phyloP scores from a whole-genome alignment of 2,329 filamentous ascomycete species.

The Colletotrichum sp. region DNA sequence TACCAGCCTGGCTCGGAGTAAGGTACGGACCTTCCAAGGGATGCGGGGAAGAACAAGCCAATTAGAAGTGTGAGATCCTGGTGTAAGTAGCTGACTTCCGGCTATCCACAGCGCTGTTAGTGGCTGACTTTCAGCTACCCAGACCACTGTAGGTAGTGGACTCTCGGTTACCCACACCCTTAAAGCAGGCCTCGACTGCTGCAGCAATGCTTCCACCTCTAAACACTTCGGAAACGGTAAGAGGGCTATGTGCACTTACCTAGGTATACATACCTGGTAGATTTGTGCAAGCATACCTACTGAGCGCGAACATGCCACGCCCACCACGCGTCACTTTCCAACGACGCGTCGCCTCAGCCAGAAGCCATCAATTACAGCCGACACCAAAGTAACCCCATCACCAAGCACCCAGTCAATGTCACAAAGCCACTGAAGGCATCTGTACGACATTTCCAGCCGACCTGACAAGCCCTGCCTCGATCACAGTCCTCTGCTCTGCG shows the following conservation, averaged over 20 bases:
- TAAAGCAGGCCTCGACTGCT: neutral
- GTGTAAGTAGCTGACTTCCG: neutral
- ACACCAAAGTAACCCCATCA: no score
- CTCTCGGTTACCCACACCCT: neutral
- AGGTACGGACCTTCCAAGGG: neutral
- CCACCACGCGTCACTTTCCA: neutral
- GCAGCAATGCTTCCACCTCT: neutral
- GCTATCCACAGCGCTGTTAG: no score
- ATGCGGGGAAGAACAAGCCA: neutral
- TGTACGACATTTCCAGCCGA: no score
- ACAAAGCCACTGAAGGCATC: no score
- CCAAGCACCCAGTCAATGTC: no score
- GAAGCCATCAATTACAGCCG: neutral
- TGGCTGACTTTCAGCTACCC: neutral
- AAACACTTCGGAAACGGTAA: neutral
- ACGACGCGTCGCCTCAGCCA: neutral
- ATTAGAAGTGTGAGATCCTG: neutral
- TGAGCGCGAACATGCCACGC: neutral
- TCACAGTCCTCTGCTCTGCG: no score
- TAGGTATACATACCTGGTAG: neutral
- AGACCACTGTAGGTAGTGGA: neutral
- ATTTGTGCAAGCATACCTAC: neutral
- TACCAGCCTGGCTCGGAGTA: no score
- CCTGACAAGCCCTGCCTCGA: no score
- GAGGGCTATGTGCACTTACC: neutral